phyloP scores from a whole-genome alignment of 2,329 filamentous ascomycete species.

The Diaporthe vexans region DNA sequence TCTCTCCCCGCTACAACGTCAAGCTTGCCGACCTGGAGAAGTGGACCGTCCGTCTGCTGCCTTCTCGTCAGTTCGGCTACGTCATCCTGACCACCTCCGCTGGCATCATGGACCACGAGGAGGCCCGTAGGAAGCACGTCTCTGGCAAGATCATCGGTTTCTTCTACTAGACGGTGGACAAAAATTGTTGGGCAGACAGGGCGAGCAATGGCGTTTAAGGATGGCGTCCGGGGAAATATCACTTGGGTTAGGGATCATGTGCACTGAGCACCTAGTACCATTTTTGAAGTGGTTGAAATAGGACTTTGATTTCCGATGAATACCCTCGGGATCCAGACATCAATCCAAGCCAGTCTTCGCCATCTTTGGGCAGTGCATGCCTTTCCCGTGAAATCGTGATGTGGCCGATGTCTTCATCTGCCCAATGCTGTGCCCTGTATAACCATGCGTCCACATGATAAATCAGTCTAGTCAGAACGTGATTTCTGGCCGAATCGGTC shows the following conservation, averaged over 20 bases:
- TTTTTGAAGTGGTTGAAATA: constrained; percentile 36
- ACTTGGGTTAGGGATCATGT: constrained; percentile 32
- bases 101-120: constrained; percentile 99
- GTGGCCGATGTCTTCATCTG: not conserved
- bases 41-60: constrained; percentile 99
- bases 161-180: constrained; percentile 82
- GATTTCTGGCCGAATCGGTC: no score
- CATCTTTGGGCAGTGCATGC: not conserved
- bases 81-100: constrained; percentile 99
- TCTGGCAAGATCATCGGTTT: constrained; percentile 99
- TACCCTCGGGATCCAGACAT: constrained; percentile 24
- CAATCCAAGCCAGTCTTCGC: constrained; percentile 33
- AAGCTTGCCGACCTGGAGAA: constrained; percentile 98
- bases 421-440: no score
- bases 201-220: constrained; percentile 46
- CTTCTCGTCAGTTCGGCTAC: constrained; percentile 99
- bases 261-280: constrained; percentile 28
- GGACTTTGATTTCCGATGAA: constrained; percentile 34
- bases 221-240: constrained; percentile 36
- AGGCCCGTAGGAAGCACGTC: constrained; percentile 99
- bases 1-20: constrained; percentile 99
- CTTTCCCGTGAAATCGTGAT: no score
- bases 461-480: no score
- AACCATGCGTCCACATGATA: no score
- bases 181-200: constrained; percentile 38